Conservation (phyloP, 2,329 filamentous ascomycete genomes). For the Botrytis porri region DNA sequence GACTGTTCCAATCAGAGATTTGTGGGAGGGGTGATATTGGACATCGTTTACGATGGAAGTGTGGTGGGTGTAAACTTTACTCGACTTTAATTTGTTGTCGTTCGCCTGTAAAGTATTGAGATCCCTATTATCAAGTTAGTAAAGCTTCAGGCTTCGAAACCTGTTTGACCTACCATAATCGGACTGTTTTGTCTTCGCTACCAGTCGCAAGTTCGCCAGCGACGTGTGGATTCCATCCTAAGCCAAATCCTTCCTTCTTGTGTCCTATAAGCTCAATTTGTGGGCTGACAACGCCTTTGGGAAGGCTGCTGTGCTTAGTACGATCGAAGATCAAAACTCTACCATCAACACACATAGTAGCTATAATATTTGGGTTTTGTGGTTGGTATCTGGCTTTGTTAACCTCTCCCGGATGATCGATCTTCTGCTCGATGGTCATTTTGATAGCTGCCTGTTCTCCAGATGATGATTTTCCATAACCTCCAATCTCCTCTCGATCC, state of each 20-base stretch:
- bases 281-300: conserved; percentile 52
- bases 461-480: conserved; percentile 69
- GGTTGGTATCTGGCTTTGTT: conserved; percentile 99
- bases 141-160: neutral
- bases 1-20: conserved; percentile 83
- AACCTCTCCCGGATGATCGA: conserved; percentile 93
- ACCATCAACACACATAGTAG: conserved; percentile 84
- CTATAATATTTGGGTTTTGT: conserved; percentile 95
- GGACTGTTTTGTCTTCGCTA: conserved; percentile 87
- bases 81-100: conserved; percentile 67
- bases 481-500: conserved; percentile 87
- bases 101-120: conserved; percentile 70
- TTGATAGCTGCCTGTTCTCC: conserved; percentile 73
- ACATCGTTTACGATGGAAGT: conserved; percentile 93
- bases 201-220: conserved; percentile 81
- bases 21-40: conserved; percentile 86
- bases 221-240: conserved; percentile 84
- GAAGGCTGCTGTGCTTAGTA: conserved; percentile 82
- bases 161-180: conserved; percentile 67
- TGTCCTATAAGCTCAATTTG: conserved; percentile 74
- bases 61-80: conserved; percentile 81
- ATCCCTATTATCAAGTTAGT: conserved; percentile 55
- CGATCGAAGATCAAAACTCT: conserved; percentile 92
- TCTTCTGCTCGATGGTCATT: conserved; percentile 91
- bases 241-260: conserved; percentile 82